A percentile compares a stretch with the other conserved stretches of the same genome.
Conservation (phyloP, 129 eudicot species). For the Flaveria trinervia region DNA sequence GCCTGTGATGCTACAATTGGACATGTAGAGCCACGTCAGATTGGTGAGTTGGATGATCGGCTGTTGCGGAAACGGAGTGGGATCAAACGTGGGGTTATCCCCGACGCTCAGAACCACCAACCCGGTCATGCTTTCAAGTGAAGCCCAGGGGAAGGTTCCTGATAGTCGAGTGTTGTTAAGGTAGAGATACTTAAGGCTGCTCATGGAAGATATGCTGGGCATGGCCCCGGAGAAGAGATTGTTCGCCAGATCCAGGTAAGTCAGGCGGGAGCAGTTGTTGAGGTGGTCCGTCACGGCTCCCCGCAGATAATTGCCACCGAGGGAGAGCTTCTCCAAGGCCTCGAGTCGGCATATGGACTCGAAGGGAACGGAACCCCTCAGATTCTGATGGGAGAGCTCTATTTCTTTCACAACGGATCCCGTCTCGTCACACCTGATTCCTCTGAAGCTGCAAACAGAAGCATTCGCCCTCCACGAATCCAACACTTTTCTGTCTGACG, state of each 20-base stretch:
- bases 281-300: constrained; percentile 47
- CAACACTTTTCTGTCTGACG: constrained; percentile 58
- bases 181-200: constrained; percentile 42
- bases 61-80: constrained; percentile 55
- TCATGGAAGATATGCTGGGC: constrained; percentile 59
- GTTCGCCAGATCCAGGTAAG: constrained; percentile 77
- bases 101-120: constrained; percentile 67
- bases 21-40: constrained; percentile 69
- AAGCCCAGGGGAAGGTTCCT: constrained; percentile 61
- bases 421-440: constrained; percentile 54
- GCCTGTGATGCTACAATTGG: constrained; percentile 77
- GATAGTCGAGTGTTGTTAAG: constrained; percentile 62
- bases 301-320: constrained; percentile 50
- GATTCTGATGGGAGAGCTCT: constrained; percentile 61
- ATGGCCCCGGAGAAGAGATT: constrained; percentile 59
- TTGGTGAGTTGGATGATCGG: constrained; percentile 39
- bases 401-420: constrained; percentile 51
- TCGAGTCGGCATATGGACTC: constrained; percentile 52
- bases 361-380: constrained; percentile 60
- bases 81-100: constrained; percentile 57
- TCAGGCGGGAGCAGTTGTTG: constrained; percentile 49
- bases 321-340: constrained; percentile 56
- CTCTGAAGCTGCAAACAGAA: constrained; percentile 48
- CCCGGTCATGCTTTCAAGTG: constrained; percentile 51
- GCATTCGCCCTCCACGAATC: constrained; percentile 50